Evolutionary conservation across 192 early-diverging fungal genomes (phyloP), one percentile per base, ranked within the genome.

Genomic region (Gonapodya prolifera): DNA sequence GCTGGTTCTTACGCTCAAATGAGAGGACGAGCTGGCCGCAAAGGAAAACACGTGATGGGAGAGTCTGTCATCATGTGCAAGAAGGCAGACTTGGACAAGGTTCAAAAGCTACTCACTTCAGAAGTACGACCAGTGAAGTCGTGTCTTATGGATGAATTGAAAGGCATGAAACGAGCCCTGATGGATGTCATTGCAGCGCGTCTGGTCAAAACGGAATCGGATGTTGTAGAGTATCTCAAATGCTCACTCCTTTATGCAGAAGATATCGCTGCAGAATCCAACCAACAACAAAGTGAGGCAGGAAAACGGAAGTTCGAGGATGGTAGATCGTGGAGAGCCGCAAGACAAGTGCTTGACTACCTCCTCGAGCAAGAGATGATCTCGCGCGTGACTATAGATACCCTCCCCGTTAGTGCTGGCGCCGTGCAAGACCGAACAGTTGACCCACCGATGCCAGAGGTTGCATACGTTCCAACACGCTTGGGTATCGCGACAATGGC

Each of bases 141-240:
- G 17, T 83, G 82, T 79, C 33, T 83, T 0, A 69, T 69, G 1
- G 70, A 76, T 17, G 84, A 83, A 0, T 1, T 45, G 30, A 85
- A 85, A 31, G 82, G 82, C 1, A 83, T 83, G 84, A 85, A 83
- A 74, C 30, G 83, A 61, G 83, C 83, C 16, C 2, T 83, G 28
- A 70, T 83, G 35, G 83, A 83, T 80, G 70, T 83, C 1, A 84
- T 83, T 78, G 83, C 80, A 31, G 36, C 73, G 33, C 77, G 84
- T 23, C 36, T 84, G n/a, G 84, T 78, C 0, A 17, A 28, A 1
- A 77, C 81, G 18, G 33, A 33, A 30, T 30, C 29, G 34, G 83
- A 83, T 80, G 80, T 79, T 0, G 36, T 35, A 23, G 69, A 79
- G 31, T 79, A 79, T 70, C 34, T 79, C 18, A 17, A 80, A 80